Conservation (phyloP, 2,329 filamentous ascomycete species). For the Pseudogymnoascus destructans region DNA sequence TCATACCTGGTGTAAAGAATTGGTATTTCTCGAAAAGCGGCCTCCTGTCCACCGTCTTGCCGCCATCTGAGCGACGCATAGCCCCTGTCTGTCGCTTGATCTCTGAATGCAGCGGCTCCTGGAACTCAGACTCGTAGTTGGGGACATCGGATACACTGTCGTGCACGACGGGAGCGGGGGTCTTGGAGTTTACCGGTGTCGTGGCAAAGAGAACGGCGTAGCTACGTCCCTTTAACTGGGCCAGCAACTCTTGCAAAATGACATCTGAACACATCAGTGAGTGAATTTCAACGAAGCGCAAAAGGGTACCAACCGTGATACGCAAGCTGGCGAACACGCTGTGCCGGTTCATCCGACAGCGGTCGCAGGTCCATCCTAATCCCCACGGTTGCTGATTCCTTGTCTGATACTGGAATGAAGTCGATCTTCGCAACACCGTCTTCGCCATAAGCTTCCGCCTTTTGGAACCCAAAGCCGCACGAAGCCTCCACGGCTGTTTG, state of each 20-base stretch:
- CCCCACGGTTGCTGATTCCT: not conserved
- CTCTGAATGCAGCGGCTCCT: slow-evolving; percentile 53
- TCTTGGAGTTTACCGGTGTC: slow-evolving; percentile 25
- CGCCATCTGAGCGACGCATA: slow-evolving; percentile 28
- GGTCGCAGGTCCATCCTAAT: not conserved
- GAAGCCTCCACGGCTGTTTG: slow-evolving; percentile 30
- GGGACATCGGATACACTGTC: slow-evolving; percentile 26
- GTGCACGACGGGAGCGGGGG: slow-evolving; percentile 29
- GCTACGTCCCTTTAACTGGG: slow-evolving; percentile 34
- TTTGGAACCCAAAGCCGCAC: not conserved
- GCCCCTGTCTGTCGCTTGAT: slow-evolving; percentile 51
- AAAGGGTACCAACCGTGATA: not conserved
- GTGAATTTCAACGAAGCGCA: slow-evolving; percentile 11
- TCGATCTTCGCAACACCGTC: not conserved
- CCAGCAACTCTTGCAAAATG: slow-evolving; percentile 34
- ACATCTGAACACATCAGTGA: slow-evolving; percentile 27
- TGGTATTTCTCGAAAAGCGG: slow-evolving; percentile 85
- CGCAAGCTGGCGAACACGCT: slow-evolving; percentile 3
- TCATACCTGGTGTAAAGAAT: slow-evolving; percentile 73
- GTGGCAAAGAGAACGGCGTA: slow-evolving; percentile 71
- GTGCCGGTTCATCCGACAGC: not conserved
- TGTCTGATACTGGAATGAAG: not conserved
- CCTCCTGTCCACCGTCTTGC: slow-evolving; percentile 32
- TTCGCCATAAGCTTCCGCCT: not conserved
- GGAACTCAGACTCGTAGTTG: slow-evolving; percentile 53